Evolutionary conservation across 2,329 filamentous ascomycete genomes (phyloP).

Genomic region (Fusarium sp.): DNA sequence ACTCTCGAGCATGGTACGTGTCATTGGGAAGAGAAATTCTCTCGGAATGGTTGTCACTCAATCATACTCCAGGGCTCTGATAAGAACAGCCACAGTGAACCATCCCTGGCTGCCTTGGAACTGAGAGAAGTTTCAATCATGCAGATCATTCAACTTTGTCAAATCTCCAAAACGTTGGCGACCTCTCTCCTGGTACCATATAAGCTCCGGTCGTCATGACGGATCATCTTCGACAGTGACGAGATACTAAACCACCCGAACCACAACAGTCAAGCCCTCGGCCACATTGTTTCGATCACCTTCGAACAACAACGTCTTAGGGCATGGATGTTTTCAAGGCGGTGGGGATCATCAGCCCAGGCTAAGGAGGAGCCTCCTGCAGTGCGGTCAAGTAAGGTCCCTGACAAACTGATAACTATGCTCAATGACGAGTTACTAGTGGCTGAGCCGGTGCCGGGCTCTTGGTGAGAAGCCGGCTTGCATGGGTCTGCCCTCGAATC

Average conservation of each 20-base stretch:
- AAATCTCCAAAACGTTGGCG: not conserved
- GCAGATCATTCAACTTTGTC: slow-evolving; percentile 25
- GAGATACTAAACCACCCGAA: slow-evolving; percentile 15
- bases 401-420: slow-evolving; percentile 26
- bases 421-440: slow-evolving; percentile 42
- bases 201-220: slow-evolving; percentile 6
- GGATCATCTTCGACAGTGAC: slow-evolving; percentile 21
- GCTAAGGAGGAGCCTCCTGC: slow-evolving; percentile 38
- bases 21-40: not conserved
- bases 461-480: slow-evolving; percentile 26
- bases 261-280: slow-evolving; percentile 20
- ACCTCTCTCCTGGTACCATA: not conserved
- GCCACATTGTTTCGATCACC: slow-evolving; percentile 27
- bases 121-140: slow-evolving; percentile 32
- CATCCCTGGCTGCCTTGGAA: slow-evolving; percentile 32
- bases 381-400: slow-evolving; percentile 23
- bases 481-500: slow-evolving; percentile 38
- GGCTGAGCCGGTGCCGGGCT: slow-evolving; percentile 35
- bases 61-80: slow-evolving; percentile 28
- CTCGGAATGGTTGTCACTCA: slow-evolving; percentile 22
- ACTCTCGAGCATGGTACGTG: not conserved
- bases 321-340: slow-evolving; percentile 35
- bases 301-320: slow-evolving; percentile 34
- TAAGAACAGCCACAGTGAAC: slow-evolving; percentile 32
- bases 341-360: slow-evolving; percentile 41